phyloP scores from a whole-genome alignment of 257 asterid genomes.

The Nicotiana sylvestris region DNA sequence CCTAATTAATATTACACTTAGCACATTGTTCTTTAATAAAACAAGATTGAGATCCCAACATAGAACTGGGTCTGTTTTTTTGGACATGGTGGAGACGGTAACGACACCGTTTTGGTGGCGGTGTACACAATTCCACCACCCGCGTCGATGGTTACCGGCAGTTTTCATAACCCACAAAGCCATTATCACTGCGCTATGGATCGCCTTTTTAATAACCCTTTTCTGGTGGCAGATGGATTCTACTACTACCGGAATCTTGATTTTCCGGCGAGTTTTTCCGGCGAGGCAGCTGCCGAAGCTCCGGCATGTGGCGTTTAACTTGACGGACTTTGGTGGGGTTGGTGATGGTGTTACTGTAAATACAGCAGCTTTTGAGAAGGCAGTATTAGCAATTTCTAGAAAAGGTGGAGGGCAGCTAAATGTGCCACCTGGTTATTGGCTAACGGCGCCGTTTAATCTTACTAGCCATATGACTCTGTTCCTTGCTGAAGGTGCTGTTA shows the following conservation, averaged over 20 bases:
- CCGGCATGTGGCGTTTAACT: constrained; percentile 36
- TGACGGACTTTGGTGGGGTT: constrained; percentile 49
- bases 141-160: constrained; percentile 31
- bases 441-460: constrained; percentile 51
- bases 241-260: constrained; percentile 25
- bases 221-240: constrained; percentile 36
- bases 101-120: constrained; percentile 25
- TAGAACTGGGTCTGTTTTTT: background rate
- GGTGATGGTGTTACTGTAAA: constrained; percentile 44
- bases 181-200: constrained; percentile 31
- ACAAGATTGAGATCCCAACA: background rate
- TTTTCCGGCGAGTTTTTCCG: constrained; percentile 30
- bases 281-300: constrained; percentile 30
- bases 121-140: constrained; percentile 20
- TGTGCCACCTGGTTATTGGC: constrained; percentile 47
- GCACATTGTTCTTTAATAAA: too few relatives aligned
- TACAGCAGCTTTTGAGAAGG: constrained; percentile 44
- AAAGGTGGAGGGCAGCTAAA: constrained; percentile 54
- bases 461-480: constrained; percentile 50
- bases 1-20: background rate
- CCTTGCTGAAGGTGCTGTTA: constrained; percentile 50
- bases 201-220: constrained; percentile 30
- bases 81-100: constrained; percentile 21
- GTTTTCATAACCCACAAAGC: constrained; percentile 30
- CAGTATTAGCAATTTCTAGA: constrained; percentile 35